phyloP scores from a whole-genome alignment of 169 alveolate genomes.

The Amoebophrya sp. region DNA sequence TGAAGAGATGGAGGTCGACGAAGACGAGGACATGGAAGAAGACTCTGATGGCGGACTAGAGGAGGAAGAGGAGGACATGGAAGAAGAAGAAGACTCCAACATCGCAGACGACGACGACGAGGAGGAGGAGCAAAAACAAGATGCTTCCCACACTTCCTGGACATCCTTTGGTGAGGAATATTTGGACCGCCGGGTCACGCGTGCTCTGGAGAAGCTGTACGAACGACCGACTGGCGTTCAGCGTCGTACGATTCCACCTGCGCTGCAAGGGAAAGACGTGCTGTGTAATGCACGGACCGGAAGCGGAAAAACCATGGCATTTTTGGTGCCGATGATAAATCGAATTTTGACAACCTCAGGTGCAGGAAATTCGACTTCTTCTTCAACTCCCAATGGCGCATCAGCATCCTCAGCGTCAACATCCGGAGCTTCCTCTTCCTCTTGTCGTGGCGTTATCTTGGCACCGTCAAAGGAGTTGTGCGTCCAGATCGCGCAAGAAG shows the following conservation, averaged over 20 bases:
- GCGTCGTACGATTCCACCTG: constrained; percentile 20
- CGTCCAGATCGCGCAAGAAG: neutral
- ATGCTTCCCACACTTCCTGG: no score
- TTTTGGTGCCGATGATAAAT: constrained; percentile 18
- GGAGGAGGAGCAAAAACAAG: neutral
- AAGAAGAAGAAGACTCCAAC: neutral
- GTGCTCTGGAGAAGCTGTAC: constrained; percentile 11
- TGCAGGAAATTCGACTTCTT: neutral
- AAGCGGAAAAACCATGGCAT: constrained; percentile 34
- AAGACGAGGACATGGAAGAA: neutral
- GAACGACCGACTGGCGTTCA: constrained; percentile 35
- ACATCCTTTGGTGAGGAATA: neutral
- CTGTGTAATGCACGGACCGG: constrained; percentile 32
- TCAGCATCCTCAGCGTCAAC: neutral
- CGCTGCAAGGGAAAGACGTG: constrained; percentile 17
- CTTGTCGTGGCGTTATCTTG: neutral
- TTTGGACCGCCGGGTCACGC: constrained; percentile 30
- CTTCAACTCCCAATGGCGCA: no score
- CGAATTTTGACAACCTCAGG: neutral
- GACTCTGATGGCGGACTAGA: neutral
- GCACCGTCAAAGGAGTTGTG: constrained; percentile 35
- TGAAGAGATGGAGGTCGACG: neutral
- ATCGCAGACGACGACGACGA: neutral
- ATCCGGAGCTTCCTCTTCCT: neutral
- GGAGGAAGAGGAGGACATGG: neutral